Percentiles rank a stretch among this genome's conserved stretches.
phyloP scores from a whole-genome alignment of 169 alveolate species.

The Plasmodium knowlesi region DNA sequence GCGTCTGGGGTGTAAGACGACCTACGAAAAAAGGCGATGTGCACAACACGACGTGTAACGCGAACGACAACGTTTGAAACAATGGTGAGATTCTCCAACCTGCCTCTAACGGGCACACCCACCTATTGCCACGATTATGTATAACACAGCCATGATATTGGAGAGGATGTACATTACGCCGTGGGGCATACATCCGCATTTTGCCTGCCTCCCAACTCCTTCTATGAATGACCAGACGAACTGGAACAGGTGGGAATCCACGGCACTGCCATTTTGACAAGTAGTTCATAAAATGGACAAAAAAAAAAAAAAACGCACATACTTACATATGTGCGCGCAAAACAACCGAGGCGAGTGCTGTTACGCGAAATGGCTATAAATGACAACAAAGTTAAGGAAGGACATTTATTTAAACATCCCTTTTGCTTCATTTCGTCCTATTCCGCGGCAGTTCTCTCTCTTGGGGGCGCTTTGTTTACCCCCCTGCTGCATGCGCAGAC shows the following conservation, averaged over 20 bases:
- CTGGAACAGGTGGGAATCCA: background rate
- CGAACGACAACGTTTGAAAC: background rate
- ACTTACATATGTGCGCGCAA: background rate
- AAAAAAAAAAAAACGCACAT: background rate
- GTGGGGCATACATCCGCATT: background rate
- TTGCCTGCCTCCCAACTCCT: background rate
- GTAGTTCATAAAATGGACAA: background rate
- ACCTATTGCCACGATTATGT: conserved; percentile 67
- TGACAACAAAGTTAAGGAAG: background rate
- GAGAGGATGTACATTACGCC: background rate
- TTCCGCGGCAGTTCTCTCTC: background rate
- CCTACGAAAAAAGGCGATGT: background rate
- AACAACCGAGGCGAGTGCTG: background rate
- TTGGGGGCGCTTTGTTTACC: background rate
- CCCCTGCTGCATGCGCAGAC: background rate
- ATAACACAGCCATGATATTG: conserved; percentile 42
- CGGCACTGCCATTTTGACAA: background rate
- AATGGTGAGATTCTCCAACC: background rate
- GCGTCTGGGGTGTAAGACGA: background rate
- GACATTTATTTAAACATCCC: background rate
- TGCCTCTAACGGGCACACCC: background rate
- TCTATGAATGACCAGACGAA: background rate
- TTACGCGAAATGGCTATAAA: background rate
- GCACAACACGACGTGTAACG: background rate
- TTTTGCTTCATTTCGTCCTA: background rate